Evolutionary conservation across 495 filamentous ascomycete species (phyloP), one percentile per base, ranked within the genome.

Genomic region (Penicillium desertorum): DNA sequence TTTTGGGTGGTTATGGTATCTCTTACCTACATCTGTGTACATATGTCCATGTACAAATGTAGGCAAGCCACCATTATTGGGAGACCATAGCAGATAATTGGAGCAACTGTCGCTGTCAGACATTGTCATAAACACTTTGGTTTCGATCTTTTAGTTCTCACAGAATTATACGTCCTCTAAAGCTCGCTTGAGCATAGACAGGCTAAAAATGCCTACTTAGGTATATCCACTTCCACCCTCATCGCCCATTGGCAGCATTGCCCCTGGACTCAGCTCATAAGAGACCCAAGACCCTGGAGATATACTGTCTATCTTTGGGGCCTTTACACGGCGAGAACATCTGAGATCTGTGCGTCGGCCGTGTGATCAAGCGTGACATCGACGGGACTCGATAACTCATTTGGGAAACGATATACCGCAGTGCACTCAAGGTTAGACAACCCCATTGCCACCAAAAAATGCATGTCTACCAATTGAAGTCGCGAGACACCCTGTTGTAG

Each of bases 301-400:
- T n/a, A 41, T 14, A 2, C 23, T 29, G 27, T 2, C 51, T 41
- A 34, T 30, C 14, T 23, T 14, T 20, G 4, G 27, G 7, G 14
- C 16, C 20, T 27, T 22, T 36, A 0, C 37, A 37, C 19, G 53
- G 29, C 43, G 5, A 37, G 42, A 45, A 17, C 41, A 10, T 5
- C 19, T 10, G 12, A 36, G 32, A 25, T 22, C 42, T 27, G 12
- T 36, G 4, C 8, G 43, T 30, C 14, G 20, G 22, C 20, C 27
- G 20, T 10, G 30, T 36, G n/a, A 25, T 46, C 32, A 7, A 32
- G 0, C 16, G 43, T 39, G 44, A 55, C 43, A 47, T 46, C 43
- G 16, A 37, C 67, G 69, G 74, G 74, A 77, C 63, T 60, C 29
- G 50, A 72, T 77, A 73, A 64, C 72, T 65, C 30, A 44, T 70